Evolutionary conservation across 2,329 filamentous ascomycete genomes (phyloP), one percentile per base, ranked within the genome.

Genomic region (Ambrosiella xylebori): DNA sequence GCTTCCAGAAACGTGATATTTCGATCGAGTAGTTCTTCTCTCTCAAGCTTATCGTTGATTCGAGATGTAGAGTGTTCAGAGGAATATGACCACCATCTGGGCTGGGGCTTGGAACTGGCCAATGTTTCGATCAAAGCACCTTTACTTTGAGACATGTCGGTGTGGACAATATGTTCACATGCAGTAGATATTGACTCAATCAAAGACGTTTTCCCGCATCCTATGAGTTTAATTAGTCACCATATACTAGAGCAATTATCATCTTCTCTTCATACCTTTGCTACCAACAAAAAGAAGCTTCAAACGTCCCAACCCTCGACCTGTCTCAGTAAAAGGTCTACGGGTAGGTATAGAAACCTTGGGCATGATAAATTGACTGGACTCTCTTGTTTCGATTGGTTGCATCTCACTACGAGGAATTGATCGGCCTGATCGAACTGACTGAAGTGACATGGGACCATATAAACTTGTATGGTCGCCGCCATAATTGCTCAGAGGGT

Each of bases 1-100:
- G 86, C 91, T 70, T 97, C 91, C 59, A 96, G 82, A 66, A 98
- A 96, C 68, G 88, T 95, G 4, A 98, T 71, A 66, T 98, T 98
- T 37, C 91, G 80, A 66, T 97, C 91, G 51, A 97, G 73, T 44
- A 96, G 79, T 19, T 81, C 78, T 56, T 81, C 72, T 65, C 11
- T 41, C 19, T 52, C 45, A 5, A 54, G 15, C 17, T 54, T 53
- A 9, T 15, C 40, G 85, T 77, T 65, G 82, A 11, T 17, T 19
- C 19, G 13, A 3, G 77, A 52, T 78, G 61, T 79, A 70, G 54
- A 75, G 71, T 60, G 39, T 63, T 35, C 74, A 74, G 59, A 61
- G 85, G 81, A 58, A 90, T 93, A 85, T 12, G 84, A 83, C 85
- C 87, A 94, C 93, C 93, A 97, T 59, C 82, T 74, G 0, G 91